These are phyloP conservation scores for Aspergillus bertholletiae DNA, from an alignment of 495 filamentous ascomycete species.

Conservation along the genomic window DNA sequence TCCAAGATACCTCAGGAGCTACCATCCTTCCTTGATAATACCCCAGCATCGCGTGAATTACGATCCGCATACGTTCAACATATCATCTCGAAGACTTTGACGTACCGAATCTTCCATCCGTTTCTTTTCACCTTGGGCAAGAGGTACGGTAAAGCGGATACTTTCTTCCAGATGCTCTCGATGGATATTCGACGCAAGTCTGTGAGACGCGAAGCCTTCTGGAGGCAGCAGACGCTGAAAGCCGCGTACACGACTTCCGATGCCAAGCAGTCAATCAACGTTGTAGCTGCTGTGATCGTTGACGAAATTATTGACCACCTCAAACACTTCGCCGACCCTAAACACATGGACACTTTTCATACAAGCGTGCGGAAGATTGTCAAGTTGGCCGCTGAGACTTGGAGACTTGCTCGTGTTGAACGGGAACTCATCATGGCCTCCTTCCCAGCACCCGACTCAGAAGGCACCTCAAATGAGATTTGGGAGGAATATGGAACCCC, in stretches of 20 bases:
- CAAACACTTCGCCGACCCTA: conserved; percentile 55
- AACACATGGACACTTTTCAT: conserved; percentile 49
- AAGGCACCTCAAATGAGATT: conserved; percentile 34
- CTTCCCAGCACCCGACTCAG: conserved; percentile 47
- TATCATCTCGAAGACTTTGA: conserved; percentile 55
- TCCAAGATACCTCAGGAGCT: conserved; percentile 52
- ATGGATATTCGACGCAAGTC: conserved; percentile 61
- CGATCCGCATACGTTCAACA: conserved; percentile 61
- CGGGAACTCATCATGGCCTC: conserved; percentile 56
- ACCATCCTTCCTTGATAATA: conserved; percentile 54
- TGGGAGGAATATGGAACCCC: conserved; percentile 44
- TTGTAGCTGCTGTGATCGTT: conserved; percentile 57
- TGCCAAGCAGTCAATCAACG: conserved; percentile 58
- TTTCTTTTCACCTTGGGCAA: conserved; percentile 63
- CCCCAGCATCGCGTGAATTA: conserved; percentile 48
- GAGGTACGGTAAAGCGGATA: conserved; percentile 59
- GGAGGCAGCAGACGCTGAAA: conserved; percentile 62
- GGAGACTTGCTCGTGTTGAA: conserved; percentile 61
- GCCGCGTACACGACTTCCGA: conserved; percentile 61
- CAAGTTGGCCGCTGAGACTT: conserved; percentile 61
- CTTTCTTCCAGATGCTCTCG: conserved; percentile 58
- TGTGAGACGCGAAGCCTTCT: conserved; percentile 58
- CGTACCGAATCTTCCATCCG: conserved; percentile 60
- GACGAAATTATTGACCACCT: conserved; percentile 59
- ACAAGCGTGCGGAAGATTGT: conserved; percentile 54